Conservation (phyloP, 2,329 filamentous ascomycete species). For the Exophiala mesophila region DNA sequence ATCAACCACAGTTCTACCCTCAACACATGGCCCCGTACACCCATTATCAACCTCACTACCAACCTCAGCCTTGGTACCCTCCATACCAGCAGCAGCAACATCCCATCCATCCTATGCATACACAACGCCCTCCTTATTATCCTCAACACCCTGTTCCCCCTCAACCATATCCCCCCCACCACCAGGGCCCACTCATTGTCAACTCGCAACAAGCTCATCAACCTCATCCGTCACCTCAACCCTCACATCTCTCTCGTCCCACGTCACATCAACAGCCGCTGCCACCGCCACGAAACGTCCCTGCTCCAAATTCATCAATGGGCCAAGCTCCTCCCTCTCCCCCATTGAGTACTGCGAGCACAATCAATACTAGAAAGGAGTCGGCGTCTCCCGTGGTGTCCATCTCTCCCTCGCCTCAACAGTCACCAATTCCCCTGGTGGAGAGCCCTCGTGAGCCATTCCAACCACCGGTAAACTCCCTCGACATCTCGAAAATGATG, state of each 20-base stretch:
- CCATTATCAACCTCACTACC: constrained; percentile 43
- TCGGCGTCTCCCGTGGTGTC: constrained; percentile 21
- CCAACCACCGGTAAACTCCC: constrained; percentile 45
- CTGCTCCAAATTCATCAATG: constrained; percentile 29
- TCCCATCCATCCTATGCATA: constrained; percentile 38
- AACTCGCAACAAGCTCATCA: constrained; percentile 22
- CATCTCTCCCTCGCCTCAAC: constrained; percentile 31
- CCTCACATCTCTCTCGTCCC: constrained; percentile 14
- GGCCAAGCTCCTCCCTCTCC: constrained; percentile 29
- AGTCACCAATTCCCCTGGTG: constrained; percentile 22
- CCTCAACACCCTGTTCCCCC: constrained; percentile 41
- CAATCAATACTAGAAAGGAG: constrained; percentile 24
- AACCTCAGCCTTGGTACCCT: constrained; percentile 41
- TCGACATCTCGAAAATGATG: background rate
- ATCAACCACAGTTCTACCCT: constrained; percentile 51
- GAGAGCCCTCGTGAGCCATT: constrained; percentile 40
- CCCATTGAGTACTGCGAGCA: constrained; percentile 24
- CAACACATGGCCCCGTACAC: constrained; percentile 52
- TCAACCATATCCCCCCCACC: constrained; percentile 34
- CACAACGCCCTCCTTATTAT: constrained; percentile 37
- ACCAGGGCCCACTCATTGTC: constrained; percentile 15
- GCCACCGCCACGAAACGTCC: constrained; percentile 17
- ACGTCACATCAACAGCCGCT: constrained; percentile 29
- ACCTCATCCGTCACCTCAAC: constrained; percentile 24
- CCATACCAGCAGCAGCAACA: constrained; percentile 31